Evolutionary conservation across 176 grass and related monocot genomes (phyloP).

Genomic region (Cenchrus purpureus): DNA sequence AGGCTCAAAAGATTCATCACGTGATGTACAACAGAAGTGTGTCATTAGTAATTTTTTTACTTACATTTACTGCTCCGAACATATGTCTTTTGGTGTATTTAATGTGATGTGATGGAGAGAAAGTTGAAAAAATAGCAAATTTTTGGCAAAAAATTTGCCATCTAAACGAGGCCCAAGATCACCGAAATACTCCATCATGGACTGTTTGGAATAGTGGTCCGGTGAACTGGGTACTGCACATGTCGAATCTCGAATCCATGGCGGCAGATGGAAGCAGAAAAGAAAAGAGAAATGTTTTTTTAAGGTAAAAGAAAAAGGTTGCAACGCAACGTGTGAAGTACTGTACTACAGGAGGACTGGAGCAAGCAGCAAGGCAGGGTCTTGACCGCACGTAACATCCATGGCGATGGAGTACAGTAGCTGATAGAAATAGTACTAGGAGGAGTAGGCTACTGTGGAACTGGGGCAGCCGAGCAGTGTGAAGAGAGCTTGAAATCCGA

Average conservation of each 20-base stretch:
- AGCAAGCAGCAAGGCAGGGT: background rate
- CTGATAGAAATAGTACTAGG: too few relatives aligned
- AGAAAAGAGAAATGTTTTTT: background rate
- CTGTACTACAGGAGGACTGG: background rate
- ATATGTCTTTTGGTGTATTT: too few relatives aligned
- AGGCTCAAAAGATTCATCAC: too few relatives aligned
- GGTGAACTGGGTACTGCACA: background rate
- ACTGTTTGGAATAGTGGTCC: background rate
- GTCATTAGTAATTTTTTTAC: too few relatives aligned
- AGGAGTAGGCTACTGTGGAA: constrained; percentile 12
- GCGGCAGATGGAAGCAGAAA: background rate
- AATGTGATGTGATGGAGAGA: too few relatives aligned
- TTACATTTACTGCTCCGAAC: too few relatives aligned
- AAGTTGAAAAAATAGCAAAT: too few relatives aligned
- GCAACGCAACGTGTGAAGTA: background rate
- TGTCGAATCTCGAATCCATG: background rate
- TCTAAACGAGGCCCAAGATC: background rate
- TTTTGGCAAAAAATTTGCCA: too few relatives aligned
- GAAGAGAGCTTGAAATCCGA: background rate
- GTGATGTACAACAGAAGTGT: too few relatives aligned
- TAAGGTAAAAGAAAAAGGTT: background rate
- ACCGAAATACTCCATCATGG: background rate
- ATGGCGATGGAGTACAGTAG: too few relatives aligned
- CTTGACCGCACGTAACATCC: constrained; percentile 22
- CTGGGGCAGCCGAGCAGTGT: background rate